Evolutionary conservation across 106 monocot genomes (phyloP).

Genomic region (Xerophyta viscosa): DNA sequence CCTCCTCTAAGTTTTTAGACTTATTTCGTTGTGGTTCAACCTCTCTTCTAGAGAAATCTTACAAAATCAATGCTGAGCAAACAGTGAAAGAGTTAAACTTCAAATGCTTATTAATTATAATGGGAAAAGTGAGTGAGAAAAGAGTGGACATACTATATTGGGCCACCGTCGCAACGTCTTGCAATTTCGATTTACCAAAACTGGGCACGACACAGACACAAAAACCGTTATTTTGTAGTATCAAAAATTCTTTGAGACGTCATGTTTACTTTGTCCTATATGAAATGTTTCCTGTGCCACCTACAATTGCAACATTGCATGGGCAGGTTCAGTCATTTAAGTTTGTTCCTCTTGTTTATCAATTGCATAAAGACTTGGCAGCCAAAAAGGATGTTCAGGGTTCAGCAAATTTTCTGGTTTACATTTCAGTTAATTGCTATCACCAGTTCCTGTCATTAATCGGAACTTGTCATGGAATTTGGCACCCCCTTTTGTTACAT

Average conservation of each 20-base stretch:
- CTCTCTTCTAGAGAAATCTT: conserved; percentile 60
- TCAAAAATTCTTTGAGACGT: too few species aligned
- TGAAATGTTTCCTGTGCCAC: too few species aligned
- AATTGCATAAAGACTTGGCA: conserved; percentile 94
- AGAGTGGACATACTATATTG: too few species aligned
- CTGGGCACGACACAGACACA: too few species aligned
- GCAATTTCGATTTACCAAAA: too few species aligned
- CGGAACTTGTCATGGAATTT: too few species aligned
- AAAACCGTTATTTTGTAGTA: too few species aligned
- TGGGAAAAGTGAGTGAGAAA: background rate
- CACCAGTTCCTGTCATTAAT: too few species aligned
- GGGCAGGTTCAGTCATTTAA: conserved; percentile 92
- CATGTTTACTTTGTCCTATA: too few species aligned
- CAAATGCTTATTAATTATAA: background rate
- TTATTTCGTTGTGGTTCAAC: conserved; percentile 94
- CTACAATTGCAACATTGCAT: background rate
- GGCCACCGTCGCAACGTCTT: too few species aligned
- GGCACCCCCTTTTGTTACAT: too few species aligned
- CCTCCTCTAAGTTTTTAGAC: conserved; percentile 71
- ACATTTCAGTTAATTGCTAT: background rate
- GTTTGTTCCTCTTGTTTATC: conserved; percentile 94
- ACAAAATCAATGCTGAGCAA: conserved; percentile 58
- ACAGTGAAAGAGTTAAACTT: conserved; percentile 64
- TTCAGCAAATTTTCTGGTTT: conserved; percentile 76
- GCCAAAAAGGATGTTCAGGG: conserved; percentile 73